A percentile compares a stretch with the other conserved stretches of the same genome.
Evolutionary conservation across 352 stramenopile genomes (phyloP).

Genomic region (Phytophthora macrochlamydospora): DNA sequence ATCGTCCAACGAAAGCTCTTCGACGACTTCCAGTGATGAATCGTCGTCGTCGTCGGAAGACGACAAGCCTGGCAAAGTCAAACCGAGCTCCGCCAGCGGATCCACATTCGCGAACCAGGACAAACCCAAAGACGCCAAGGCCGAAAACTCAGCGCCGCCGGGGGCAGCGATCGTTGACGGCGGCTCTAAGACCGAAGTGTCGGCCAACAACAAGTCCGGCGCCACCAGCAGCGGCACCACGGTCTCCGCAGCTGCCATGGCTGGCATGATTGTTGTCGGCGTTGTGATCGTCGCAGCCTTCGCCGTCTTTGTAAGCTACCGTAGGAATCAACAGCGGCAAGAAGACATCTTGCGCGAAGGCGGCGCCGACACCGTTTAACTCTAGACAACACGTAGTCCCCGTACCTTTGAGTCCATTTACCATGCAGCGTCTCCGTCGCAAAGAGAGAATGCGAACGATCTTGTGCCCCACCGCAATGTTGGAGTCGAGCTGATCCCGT

Average conservation of each 20-base stretch:
- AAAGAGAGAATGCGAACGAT: neutral
- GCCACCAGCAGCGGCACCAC: conserved; percentile 7
- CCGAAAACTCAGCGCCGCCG: conserved; percentile 14
- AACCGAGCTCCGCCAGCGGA: conserved; percentile 35
- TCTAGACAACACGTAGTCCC: conserved; percentile 3
- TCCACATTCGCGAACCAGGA: conserved; percentile 39
- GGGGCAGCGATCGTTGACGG: neutral
- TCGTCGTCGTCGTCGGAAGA: conserved; percentile 10
- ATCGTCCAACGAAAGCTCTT: conserved; percentile 1
- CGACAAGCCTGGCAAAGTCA: conserved; percentile 30
- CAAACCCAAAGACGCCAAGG: conserved; percentile 10
- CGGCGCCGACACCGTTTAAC: conserved; percentile 44
- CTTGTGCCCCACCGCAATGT: too few species aligned
- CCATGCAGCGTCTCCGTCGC: neutral
- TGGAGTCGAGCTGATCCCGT: neutral
- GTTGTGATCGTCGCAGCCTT: conserved; percentile 62
- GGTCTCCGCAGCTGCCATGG: conserved; percentile 57
- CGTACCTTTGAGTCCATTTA: conserved; percentile 18
- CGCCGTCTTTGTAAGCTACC: conserved; percentile 69
- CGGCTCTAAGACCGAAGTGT: conserved; percentile 23
- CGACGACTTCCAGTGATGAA: neutral
- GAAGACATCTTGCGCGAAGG: conserved; percentile 72
- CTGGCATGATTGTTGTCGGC: conserved; percentile 59
- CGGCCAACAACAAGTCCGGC: conserved; percentile 51
- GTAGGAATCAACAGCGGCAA: conserved; percentile 80